Evolutionary conservation across 2,329 filamentous ascomycete genomes (phyloP).

Genomic region (Lasiodiplodia gonubiensis): DNA sequence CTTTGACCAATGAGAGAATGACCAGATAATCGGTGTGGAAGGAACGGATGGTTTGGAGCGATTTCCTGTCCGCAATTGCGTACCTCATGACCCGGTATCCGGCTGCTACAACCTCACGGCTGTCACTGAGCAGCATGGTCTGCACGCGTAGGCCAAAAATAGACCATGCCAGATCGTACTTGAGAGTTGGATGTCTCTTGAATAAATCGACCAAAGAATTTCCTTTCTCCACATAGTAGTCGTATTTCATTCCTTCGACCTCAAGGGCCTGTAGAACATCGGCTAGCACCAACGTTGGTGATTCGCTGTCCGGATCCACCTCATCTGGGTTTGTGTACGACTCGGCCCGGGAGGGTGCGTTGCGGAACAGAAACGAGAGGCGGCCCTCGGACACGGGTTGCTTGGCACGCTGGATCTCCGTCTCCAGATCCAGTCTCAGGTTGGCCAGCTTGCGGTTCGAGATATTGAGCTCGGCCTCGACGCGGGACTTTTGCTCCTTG

Average conservation of each 20-base stretch:
- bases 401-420: constrained; percentile 65
- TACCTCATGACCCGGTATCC: constrained; percentile 94
- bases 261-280: constrained; percentile 92
- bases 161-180: constrained; percentile 96
- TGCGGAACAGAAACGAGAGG: constrained; percentile 63
- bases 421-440: constrained; percentile 63
- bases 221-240: constrained; percentile 92
- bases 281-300: constrained; percentile 86
- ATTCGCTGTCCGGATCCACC: constrained; percentile 74
- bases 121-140: constrained; percentile 93
- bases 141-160: constrained; percentile 94
- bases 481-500: constrained; percentile 65
- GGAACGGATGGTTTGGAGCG: constrained; percentile 82
- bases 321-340: constrained; percentile 59
- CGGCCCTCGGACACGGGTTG: constrained; percentile 59
- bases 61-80: constrained; percentile 89
- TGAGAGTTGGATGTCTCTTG: constrained; percentile 87
- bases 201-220: constrained; percentile 97
- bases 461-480: constrained; percentile 85
- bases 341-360: constrained; percentile 61
- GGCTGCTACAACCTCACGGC: constrained; percentile 91
- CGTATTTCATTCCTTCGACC: constrained; percentile 81
- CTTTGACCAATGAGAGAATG: constrained; percentile 89
- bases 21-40: constrained; percentile 93
- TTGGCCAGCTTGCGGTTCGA: constrained; percentile 76